Conservation (phyloP, 768 basidiomycete species). For the Mycena leptocephala region DNA sequence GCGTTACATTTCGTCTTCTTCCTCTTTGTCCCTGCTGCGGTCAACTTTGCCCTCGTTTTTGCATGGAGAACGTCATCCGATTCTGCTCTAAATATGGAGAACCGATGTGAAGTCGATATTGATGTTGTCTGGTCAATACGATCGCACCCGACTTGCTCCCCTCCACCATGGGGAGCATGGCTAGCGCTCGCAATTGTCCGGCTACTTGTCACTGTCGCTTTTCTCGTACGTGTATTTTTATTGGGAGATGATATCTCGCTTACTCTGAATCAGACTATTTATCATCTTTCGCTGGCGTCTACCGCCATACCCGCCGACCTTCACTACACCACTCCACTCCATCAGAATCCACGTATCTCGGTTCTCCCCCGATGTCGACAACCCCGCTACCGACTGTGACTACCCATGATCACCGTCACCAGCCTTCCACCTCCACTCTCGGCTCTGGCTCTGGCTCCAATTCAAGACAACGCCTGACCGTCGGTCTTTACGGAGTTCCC, state of each 20-base stretch:
- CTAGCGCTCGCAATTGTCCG: slow-evolving; percentile 68
- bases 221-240: slow-evolving; percentile 65
- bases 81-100: slow-evolving; percentile 52
- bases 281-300: slow-evolving; percentile 47
- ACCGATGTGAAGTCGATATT: slow-evolving; percentile 75
- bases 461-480: slow-evolving; percentile 33
- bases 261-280: slow-evolving; percentile 41
- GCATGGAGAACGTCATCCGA: slow-evolving; percentile 64
- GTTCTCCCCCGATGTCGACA: slow-evolving; percentile 35
- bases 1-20: slow-evolving; percentile 62
- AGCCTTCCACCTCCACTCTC: slow-evolving; percentile 42
- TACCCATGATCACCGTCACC: slow-evolving; percentile 30
- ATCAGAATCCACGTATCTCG: slow-evolving; percentile 38
- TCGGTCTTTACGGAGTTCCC: slow-evolving; percentile 31
- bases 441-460: slow-evolving; percentile 24
- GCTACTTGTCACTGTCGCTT: slow-evolving; percentile 64
- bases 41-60: slow-evolving; percentile 71
- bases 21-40: slow-evolving; percentile 67
- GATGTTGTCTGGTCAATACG: slow-evolving; percentile 77
- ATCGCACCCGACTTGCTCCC: slow-evolving; percentile 44
- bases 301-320: slow-evolving; percentile 43
- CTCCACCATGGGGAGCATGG: slow-evolving; percentile 69
- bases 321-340: slow-evolving; percentile 32
- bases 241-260: not conserved
- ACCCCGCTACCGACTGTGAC: slow-evolving; percentile 16